Evolutionary conservation across 148 eudicot species (phyloP), one percentile per base, ranked within the genome.

Genomic region (Vaccinium macrocarpon): DNA sequence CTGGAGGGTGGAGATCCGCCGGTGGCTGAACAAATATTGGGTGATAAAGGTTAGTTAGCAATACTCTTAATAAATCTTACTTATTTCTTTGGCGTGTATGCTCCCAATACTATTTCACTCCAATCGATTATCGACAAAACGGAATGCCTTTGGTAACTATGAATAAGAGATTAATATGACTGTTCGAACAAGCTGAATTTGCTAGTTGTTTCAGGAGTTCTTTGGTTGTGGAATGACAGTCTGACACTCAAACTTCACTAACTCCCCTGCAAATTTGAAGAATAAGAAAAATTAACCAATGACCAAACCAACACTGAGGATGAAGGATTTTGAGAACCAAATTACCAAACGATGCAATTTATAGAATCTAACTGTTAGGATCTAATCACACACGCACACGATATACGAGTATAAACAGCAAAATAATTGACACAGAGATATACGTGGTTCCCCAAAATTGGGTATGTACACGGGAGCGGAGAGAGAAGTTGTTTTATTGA

Each of bases 41-140:
- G 55, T 64, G 78, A 61, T 82, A 84, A 48, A 80, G 90, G 90
- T 86, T 46, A 12, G 82, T 85, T 52, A 14, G 32, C 50, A 38
- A 57, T 48, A 16, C 6, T 52, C 10, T 55, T 27, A 6, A 0
- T 29, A 12, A 70, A 29, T 14, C 74, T 27, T 3, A 10, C 35
- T 27, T 12, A 23, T 0, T 16, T 27, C 73, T 64, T 64, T 64
- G 38, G 18, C 19, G n/a, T 55, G 3, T 38, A 8, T 38, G 25
- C 1, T 4, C 1, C 62, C 66, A 1, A 61, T n/a, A 61, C 70
- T 23, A 23, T 23, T 8, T 23, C 70, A n/a, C 27, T 64, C 32
- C 14, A 23, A 64, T 64, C 15, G 29, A 10, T 64, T 23, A 0
- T 64, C 5, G 71, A 64, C 14, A 10, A 29, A 23, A 23, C 15